phyloP scores from a whole-genome alignment of 805 yeast species.

The Ogataea zsoltii region DNA sequence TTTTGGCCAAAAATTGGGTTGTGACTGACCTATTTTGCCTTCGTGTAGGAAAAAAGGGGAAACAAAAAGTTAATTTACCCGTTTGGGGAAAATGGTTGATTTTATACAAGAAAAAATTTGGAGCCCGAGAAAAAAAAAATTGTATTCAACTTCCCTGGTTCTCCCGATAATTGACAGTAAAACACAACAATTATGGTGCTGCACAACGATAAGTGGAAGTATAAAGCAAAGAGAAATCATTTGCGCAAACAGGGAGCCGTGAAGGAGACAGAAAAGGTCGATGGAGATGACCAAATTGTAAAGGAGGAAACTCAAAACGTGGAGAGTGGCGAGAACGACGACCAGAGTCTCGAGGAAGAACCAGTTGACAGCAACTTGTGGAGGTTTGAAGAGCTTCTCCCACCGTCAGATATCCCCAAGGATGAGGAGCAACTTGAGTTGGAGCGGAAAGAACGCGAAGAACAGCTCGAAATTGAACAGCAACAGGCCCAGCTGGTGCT shows the following conservation, averaged over 20 bases:
- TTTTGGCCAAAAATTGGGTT: not conserved
- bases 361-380: conserved; percentile 26
- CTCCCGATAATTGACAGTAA: not conserved
- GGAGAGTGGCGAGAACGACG: conserved; percentile 8
- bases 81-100: conserved; percentile 1
- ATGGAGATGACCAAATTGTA: not conserved
- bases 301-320: not conserved
- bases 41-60: not conserved
- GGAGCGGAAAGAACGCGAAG: conserved; percentile 8
- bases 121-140: too few species aligned
- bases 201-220: conserved; percentile 55
- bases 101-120: not conserved
- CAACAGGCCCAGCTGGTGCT: conserved; percentile 11
- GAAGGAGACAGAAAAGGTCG: conserved; percentile 11
- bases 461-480: conserved; percentile 10
- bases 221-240: conserved; percentile 43
- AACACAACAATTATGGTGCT: conserved; percentile 41
- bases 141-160: too few species aligned
- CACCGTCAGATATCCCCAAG: conserved; percentile 8
- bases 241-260: conserved; percentile 42
- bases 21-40: too few species aligned
- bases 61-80: conserved; percentile 2
- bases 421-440: conserved; percentile 16
- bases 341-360: too few species aligned
- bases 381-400: conserved; percentile 28